Evolutionary conservation across 805 yeast species (phyloP).

Genomic region (Barnettozyma sucrosica): DNA sequence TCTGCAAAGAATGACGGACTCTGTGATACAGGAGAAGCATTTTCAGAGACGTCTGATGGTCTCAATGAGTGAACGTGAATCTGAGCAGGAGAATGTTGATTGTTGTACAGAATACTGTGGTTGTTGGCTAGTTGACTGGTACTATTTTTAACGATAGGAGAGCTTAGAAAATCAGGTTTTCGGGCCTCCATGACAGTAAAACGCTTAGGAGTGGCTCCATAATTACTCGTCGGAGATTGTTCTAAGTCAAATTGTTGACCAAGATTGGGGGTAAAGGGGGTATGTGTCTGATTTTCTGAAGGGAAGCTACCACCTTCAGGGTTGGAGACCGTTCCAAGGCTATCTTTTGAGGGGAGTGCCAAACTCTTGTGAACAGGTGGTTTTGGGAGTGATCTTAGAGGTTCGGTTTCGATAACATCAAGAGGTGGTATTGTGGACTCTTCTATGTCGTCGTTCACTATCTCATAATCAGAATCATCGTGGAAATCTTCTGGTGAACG

Average conservation of each 20-base stretch:
- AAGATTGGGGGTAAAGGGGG: background rate
- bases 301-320: background rate
- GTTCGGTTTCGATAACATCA: background rate
- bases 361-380: background rate
- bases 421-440: background rate
- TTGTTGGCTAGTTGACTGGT: background rate
- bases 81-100: constrained; percentile 4
- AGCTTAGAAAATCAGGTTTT: background rate
- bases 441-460: constrained; percentile 1
- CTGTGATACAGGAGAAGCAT: background rate
- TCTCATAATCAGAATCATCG: background rate
- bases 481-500: constrained; percentile 1
- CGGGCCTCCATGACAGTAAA: background rate
- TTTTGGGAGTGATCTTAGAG: too few species aligned
- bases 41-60: constrained; percentile 8
- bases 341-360: background rate
- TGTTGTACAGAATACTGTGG: constrained; percentile 1
- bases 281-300: background rate
- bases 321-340: background rate
- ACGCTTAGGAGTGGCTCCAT: constrained; percentile 1
- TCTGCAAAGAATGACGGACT: background rate
- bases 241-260: background rate
- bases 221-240: background rate
- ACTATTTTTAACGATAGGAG: background rate
- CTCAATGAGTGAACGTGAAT: background rate